A percentile compares a stretch with the other conserved stretches of the same genome.
phyloP scores from a whole-genome alignment of 805 yeast genomes.

The Saccharomyces jurei region DNA sequence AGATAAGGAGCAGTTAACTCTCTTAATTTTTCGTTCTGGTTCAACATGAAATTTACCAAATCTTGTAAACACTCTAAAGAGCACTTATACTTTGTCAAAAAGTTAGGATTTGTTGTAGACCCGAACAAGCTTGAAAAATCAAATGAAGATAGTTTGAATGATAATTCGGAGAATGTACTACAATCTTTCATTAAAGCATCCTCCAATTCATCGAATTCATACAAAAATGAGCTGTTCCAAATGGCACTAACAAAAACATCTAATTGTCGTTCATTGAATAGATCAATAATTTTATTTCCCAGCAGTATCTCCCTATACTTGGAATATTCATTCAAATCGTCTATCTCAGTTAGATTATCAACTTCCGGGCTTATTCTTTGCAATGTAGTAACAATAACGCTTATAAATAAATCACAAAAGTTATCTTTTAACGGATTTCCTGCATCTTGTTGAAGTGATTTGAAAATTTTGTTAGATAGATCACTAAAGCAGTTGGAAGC shows the following conservation, averaged over 20 bases:
- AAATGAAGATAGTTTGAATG: conserved; percentile 34
- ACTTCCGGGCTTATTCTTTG: conserved; percentile 19
- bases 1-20: conserved; percentile 39
- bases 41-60: conserved; percentile 35
- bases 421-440: conserved; percentile 5
- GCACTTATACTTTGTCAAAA: conserved; percentile 39
- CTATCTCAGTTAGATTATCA: conserved; percentile 34
- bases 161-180: conserved; percentile 31
- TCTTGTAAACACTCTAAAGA: conserved; percentile 51
- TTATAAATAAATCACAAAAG: conserved; percentile 24
- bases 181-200: conserved; percentile 25
- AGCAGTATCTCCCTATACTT: conserved; percentile 36
- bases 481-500: conserved; percentile 36
- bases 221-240: conserved; percentile 53
- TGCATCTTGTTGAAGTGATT: conserved; percentile 1
- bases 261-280: conserved; percentile 29
- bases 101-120: conserved; percentile 44
- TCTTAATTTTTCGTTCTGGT: conserved; percentile 18
- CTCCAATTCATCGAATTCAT: conserved; percentile 51
- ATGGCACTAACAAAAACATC: conserved; percentile 40
- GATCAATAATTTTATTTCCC: conserved; percentile 30
- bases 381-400: conserved; percentile 25
- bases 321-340: conserved; percentile 40
- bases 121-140: conserved; percentile 50
- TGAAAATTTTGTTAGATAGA: conserved; percentile 26